Evolutionary conservation across 202 grass and related monocot species (phyloP).

Genomic region (Zoysia matrella): DNA sequence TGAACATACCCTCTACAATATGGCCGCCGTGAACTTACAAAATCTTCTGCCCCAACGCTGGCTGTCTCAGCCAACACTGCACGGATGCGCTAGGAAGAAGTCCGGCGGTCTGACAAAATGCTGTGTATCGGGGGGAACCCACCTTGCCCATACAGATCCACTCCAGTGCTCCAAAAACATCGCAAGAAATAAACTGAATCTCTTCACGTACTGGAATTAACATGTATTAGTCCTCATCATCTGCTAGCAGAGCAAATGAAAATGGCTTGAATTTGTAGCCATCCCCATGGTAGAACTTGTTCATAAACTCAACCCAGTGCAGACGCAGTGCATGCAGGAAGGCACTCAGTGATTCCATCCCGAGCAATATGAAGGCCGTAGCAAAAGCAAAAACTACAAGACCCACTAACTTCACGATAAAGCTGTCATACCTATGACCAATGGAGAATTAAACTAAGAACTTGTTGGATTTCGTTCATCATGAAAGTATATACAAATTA

Average conservation of each 20-base stretch:
- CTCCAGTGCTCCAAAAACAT: slow-evolving; percentile 40
- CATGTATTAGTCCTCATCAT: slow-evolving; percentile 77
- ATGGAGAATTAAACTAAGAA: slow-evolving; percentile 40
- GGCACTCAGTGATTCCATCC: slow-evolving; percentile 96
- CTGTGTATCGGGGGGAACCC: slow-evolving; percentile 51
- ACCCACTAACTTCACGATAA: slow-evolving; percentile 63
- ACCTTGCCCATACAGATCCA: slow-evolving; percentile 43
- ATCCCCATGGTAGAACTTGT: slow-evolving; percentile 97
- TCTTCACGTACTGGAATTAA: slow-evolving; percentile 31
- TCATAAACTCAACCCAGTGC: slow-evolving; percentile 99
- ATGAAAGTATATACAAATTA: neutral
- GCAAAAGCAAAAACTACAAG: slow-evolving; percentile 89
- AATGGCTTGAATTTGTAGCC: slow-evolving; percentile 98
- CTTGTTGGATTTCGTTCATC: neutral
- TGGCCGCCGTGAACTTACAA: slow-evolving; percentile 70
- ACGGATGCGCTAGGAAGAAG: slow-evolving; percentile 38
- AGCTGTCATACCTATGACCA: slow-evolving; percentile 80
- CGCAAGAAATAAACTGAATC: slow-evolving; percentile 52
- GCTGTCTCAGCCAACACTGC: slow-evolving; percentile 47
- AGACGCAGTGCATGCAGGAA: slow-evolving; percentile 98
- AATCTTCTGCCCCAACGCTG: slow-evolving; percentile 52
- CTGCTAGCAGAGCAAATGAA: slow-evolving; percentile 82
- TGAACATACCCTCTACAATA: slow-evolving; percentile 68
- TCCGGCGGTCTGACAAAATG: slow-evolving; percentile 45
- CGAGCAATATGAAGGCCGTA: slow-evolving; percentile 96